Percentiles rank a stretch among this genome's conserved stretches.
These are phyloP conservation scores for Aspergillus sp. DNA, from an alignment of 2,329 filamentous ascomycete genomes.

Conservation along the genomic window DNA sequence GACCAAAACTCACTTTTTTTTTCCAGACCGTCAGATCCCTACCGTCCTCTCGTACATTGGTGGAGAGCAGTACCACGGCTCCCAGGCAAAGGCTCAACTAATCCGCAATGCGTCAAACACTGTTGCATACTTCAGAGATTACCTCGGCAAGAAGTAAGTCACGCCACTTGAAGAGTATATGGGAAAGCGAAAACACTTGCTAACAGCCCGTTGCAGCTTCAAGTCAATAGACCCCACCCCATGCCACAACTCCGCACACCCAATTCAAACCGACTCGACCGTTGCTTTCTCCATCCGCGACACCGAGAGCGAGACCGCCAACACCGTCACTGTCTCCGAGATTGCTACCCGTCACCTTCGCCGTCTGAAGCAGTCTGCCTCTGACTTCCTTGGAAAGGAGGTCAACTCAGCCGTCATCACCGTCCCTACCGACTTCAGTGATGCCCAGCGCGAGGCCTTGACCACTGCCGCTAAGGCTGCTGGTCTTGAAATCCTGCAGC, in stretches of 20 bases:
- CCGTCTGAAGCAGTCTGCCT: conserved; percentile 77
- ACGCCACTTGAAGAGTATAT: neutral
- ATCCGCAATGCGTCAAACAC: conserved; percentile 92
- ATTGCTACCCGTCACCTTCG: conserved; percentile 81
- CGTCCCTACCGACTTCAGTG: conserved; percentile 88
- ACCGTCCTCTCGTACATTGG: conserved; percentile 91
- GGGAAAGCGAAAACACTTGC: conserved; percentile 4
- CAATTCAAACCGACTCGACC: conserved; percentile 68
- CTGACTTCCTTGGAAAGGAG: conserved; percentile 87
- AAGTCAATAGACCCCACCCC: conserved; percentile 95
- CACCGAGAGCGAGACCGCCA: conserved; percentile 63
- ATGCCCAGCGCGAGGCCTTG: conserved; percentile 81
- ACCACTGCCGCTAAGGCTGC: conserved; percentile 75
- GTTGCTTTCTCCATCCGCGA: conserved; percentile 85
- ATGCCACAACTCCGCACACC: conserved; percentile 90
- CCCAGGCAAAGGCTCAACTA: conserved; percentile 91
- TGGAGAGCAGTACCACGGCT: conserved; percentile 94
- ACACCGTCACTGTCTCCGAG: conserved; percentile 74
- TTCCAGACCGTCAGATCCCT: conserved; percentile 88
- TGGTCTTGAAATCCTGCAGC: conserved; percentile 84
- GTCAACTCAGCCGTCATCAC: conserved; percentile 95
- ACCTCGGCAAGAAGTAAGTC: conserved; percentile 81
- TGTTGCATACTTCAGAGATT: conserved; percentile 93
- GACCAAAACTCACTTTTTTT: conserved; percentile 17
- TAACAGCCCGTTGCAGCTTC: conserved; percentile 55